These are phyloP conservation scores for Crucihimalaya himalaica DNA, from an alignment of 345 rosid species.

Conservation along the genomic window DNA sequence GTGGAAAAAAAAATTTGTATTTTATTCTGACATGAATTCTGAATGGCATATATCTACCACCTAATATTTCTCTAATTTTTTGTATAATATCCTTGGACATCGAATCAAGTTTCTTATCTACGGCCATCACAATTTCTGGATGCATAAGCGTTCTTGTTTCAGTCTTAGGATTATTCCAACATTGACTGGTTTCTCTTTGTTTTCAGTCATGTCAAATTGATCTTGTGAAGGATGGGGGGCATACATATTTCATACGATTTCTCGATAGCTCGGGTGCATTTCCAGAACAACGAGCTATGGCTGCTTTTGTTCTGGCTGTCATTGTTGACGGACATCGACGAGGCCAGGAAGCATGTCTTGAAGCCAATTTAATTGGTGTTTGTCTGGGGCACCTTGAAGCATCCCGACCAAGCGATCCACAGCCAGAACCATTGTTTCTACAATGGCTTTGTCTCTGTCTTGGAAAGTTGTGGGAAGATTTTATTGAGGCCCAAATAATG, in stretches of 20 bases:
- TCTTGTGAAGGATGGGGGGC: constrained; percentile 97
- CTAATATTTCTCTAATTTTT: not conserved
- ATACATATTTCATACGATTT: constrained; percentile 89
- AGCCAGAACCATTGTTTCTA: constrained; percentile 81
- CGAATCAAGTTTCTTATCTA: not conserved
- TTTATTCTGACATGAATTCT: constrained; percentile 13
- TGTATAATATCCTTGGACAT: constrained; percentile 12
- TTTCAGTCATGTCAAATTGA: constrained; percentile 98
- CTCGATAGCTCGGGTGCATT: constrained; percentile 94
- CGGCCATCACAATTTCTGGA: not conserved
- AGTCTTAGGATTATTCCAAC: constrained; percentile 8
- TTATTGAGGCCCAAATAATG: constrained; percentile 74
- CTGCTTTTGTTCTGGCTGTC: constrained; percentile 99
- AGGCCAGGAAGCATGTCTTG: constrained; percentile 97
- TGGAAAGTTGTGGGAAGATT: constrained; percentile 99
- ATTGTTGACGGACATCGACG: constrained; percentile 95
- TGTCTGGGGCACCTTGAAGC: constrained; percentile 87
- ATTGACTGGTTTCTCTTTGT: constrained; percentile 38
- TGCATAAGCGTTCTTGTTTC: constrained; percentile 14
- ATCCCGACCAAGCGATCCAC: constrained; percentile 67
- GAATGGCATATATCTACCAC: not conserved
- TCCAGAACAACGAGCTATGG: constrained; percentile 99
- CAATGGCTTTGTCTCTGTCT: constrained; percentile 99
- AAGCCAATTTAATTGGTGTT: constrained; percentile 74
- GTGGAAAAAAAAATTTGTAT: not conserved